Evolutionary conservation across 2,329 filamentous ascomycete genomes (phyloP), one percentile per base, ranked within the genome.

Genomic region (Cladophialophora chaetospira): DNA sequence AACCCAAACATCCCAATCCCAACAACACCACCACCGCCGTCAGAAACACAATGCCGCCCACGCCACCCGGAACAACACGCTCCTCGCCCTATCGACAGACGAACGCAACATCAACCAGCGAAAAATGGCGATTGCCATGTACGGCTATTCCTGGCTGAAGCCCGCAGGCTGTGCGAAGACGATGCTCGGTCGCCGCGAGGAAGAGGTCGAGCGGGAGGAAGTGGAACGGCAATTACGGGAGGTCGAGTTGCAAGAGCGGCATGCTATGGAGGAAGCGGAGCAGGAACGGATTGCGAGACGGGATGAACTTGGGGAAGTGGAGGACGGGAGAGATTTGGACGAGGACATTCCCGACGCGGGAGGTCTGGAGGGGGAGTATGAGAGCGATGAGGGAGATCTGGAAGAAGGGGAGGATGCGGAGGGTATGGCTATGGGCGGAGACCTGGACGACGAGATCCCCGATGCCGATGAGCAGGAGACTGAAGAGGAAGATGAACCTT

Each of bases 111-210:
- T 95, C 63, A 83, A 87, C 53, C 82, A 87, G 6, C 89, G 93
- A 44, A 91, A 92, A 68, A 76, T 84, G 45, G 91, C 93, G 64
- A 88, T 97, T 26, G 84, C 88, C 45, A 89, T 91, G 67, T 97
- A 95, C 69, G 94, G 94, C 58, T 88, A 87, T 63, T 83, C 83
- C 42, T 99, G 94, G 94, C 86, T 99, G 54, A 89, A 88, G 57
- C 94, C 94, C 0, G 91, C 91, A 0, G 94, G 93, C 5, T 82
- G 96, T 53, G 72, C 85, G 55, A 99, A 97, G 79, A 96, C 93
- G 1, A 84, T 96, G 58, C 87, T 95, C 69, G 91, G 95, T 61
- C 84, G 91, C 75, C 87, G 88, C 38, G 94, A 99, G 73, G 94
- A 99, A 76, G 85, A 87, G 64, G 83, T 88, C 9, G 94, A 99